Evolutionary conservation across 495 filamentous ascomycete genomes (phyloP).

Genomic region (Thermothielavioides terrestris): DNA sequence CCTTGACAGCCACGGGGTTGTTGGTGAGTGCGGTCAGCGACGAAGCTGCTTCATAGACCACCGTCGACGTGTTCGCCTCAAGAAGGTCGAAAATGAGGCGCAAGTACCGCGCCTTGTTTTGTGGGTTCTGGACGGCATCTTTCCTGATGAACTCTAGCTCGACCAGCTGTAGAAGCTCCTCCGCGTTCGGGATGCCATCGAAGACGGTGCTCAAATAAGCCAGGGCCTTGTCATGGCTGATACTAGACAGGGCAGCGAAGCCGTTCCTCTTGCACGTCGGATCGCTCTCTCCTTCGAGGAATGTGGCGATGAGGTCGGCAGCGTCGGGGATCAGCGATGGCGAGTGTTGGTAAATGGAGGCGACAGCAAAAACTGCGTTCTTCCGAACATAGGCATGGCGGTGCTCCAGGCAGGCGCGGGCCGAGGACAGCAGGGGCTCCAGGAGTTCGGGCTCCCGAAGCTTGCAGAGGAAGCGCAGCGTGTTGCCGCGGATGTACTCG

Average conservation of each 20-base stretch:
- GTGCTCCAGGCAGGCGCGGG: slow-evolving; percentile 85
- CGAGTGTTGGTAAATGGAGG: slow-evolving; percentile 87
- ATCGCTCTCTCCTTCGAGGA: slow-evolving; percentile 88
- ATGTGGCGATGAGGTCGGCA: slow-evolving; percentile 80
- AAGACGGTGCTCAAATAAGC: slow-evolving; percentile 87
- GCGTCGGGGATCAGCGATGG: slow-evolving; percentile 92
- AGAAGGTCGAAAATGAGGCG: slow-evolving; percentile 94
- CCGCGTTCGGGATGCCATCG: slow-evolving; percentile 86
- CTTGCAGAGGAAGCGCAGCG: slow-evolving; percentile 93
- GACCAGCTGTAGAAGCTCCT: slow-evolving; percentile 87
- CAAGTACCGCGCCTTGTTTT: slow-evolving; percentile 92
- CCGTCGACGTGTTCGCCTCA: slow-evolving; percentile 85
- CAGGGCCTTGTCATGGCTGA: slow-evolving; percentile 87
- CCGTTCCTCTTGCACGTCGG: slow-evolving; percentile 97
- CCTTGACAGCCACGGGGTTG: slow-evolving; percentile 97
- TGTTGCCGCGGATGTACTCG: slow-evolving; percentile 96
- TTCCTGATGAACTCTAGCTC: slow-evolving; percentile 96
- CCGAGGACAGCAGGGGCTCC: slow-evolving; percentile 87
- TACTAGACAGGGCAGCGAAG: slow-evolving; percentile 81
- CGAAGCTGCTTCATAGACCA: slow-evolving; percentile 97
- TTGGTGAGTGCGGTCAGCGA: slow-evolving; percentile 89
- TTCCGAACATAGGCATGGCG: slow-evolving; percentile 97
- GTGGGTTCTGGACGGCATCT: slow-evolving; percentile 87
- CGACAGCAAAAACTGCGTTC: slow-evolving; percentile 90
- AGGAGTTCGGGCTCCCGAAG: slow-evolving; percentile 92